Evolutionary conservation across 228 moss, liverwort and hornwort genomes (phyloP).

Genomic region (Sphagnum fallax): DNA sequence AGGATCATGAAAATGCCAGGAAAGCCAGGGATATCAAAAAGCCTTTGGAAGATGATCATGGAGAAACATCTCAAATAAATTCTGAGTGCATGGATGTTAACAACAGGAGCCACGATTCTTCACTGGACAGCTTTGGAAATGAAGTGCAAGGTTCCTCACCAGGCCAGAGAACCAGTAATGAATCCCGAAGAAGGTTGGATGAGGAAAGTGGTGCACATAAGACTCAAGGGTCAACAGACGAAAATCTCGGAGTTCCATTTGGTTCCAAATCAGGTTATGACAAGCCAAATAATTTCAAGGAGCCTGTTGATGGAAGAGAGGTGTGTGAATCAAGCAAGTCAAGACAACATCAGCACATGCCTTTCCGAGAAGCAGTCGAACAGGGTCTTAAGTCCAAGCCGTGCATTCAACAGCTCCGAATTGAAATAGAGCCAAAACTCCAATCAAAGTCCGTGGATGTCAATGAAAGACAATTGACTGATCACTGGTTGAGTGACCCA

Average conservation of each 20-base stretch:
- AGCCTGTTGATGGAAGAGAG: too few relatives aligned
- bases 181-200: too few relatives aligned
- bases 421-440: constrained; percentile 33
- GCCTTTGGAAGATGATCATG: too few relatives aligned
- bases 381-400: constrained; percentile 12
- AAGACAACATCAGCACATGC: neutral
- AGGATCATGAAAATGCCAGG: constrained; percentile 7
- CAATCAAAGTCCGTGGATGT: constrained; percentile 37
- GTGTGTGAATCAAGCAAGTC: neutral
- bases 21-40: neutral
- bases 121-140: too few relatives aligned
- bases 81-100: too few relatives aligned
- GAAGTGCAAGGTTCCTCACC: too few relatives aligned
- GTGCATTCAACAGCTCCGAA: constrained; percentile 25
- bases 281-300: neutral
- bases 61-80: too few relatives aligned
- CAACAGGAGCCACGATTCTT: too few relatives aligned
- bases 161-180: too few relatives aligned
- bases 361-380: constrained; percentile 31
- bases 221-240: too few relatives aligned
- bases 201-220: neutral
- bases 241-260: too few relatives aligned
- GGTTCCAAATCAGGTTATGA: neutral
- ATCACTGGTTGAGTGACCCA: constrained; percentile 54
- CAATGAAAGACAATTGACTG: constrained; percentile 25